Conservation (phyloP, 768 basidiomycete species). For the Trametes sanguinea region DNA sequence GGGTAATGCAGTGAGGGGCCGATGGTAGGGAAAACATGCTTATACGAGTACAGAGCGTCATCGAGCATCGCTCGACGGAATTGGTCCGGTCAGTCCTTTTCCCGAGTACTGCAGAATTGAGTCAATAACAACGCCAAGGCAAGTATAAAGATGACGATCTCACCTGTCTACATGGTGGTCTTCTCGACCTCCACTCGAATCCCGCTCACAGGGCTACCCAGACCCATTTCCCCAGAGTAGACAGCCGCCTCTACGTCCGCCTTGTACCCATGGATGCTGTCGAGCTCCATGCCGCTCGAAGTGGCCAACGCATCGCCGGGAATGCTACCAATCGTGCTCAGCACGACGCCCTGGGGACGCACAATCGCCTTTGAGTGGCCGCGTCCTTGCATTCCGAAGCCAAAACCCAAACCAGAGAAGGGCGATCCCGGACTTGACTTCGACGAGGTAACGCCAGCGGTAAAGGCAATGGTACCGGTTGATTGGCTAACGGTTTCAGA, state of each 20-base stretch:
- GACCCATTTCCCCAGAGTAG: conserved; percentile 13
- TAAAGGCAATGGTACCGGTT: conserved; percentile 33
- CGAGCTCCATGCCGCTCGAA: conserved; percentile 30
- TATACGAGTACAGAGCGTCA: conserved; percentile 17
- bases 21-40: conserved; percentile 5
- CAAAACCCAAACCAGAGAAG: conserved; percentile 32
- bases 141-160: background rate
- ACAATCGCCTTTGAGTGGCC: conserved; percentile 27
- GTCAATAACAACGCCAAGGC: background rate
- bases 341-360: conserved; percentile 31
- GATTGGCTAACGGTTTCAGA: conserved; percentile 78
- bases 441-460: conserved; percentile 30
- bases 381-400: conserved; percentile 25
- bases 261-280: conserved; percentile 28
- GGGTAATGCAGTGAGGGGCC: background rate
- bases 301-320: conserved; percentile 27
- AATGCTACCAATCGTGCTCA: conserved; percentile 35
- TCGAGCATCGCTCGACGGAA: background rate
- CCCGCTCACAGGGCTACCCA: conserved; percentile 28
- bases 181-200: conserved; percentile 37
- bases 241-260: conserved; percentile 27
- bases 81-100: conserved; percentile 9
- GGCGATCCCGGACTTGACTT: conserved; percentile 34
- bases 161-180: conserved; percentile 31
- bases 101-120: background rate